phyloP scores from a whole-genome alignment of 495 filamentous ascomycete genomes.

The Oleoguttula mirabilis region DNA sequence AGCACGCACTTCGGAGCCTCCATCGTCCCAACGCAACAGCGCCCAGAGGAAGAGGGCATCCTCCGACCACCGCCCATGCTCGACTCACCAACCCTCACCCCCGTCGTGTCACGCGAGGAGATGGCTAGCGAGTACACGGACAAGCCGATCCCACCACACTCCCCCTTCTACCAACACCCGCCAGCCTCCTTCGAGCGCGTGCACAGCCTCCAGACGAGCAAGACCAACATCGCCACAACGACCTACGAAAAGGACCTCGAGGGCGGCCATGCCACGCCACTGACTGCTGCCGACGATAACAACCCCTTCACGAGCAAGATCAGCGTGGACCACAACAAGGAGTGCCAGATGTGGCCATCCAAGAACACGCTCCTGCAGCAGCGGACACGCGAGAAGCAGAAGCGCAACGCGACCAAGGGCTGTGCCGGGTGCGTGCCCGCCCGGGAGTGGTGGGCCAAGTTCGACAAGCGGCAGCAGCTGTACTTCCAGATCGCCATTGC shows the following conservation, averaged over 20 bases:
- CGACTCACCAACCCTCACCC: conserved; percentile 16
- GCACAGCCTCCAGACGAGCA: conserved; percentile 19
- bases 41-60: background rate
- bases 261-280: conserved; percentile 8
- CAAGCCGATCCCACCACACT: conserved; percentile 30
- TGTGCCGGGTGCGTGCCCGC: conserved; percentile 27
- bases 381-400: conserved; percentile 21
- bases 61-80: conserved; percentile 7
- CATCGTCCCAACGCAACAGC: background rate
- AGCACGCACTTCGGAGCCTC: background rate
- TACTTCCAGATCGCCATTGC: conserved; percentile 42
- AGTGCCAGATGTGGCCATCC: conserved; percentile 35
- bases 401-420: conserved; percentile 20
- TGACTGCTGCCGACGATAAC: conserved; percentile 1
- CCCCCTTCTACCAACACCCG: conserved; percentile 48
- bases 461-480: conserved; percentile 42
- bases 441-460: conserved; percentile 21
- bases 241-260: conserved; percentile 31
- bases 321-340: conserved; percentile 29
- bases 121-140: background rate
- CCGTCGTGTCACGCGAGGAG: conserved; percentile 13
- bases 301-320: conserved; percentile 19
- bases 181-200: conserved; percentile 39
- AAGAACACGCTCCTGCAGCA: conserved; percentile 27
- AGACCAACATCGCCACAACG: conserved; percentile 16